Evolutionary conservation across 192 early-diverging fungal species (phyloP).

Genomic region (Podila epicladia): DNA sequence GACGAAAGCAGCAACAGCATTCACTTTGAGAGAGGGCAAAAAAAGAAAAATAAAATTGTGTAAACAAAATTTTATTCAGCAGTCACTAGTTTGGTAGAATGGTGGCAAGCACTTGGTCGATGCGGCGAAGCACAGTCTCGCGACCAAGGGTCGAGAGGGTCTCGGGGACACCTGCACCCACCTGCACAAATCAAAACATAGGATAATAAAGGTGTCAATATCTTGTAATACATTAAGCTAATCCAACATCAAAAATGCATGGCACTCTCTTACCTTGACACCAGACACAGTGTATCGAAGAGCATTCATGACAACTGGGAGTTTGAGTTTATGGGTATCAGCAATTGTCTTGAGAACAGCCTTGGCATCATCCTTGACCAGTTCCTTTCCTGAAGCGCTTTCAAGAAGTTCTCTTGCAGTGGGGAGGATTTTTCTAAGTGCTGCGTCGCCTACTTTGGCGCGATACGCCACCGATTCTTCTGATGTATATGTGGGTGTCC

Average conservation of each 20-base stretch:
- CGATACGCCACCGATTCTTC: constrained; percentile 52
- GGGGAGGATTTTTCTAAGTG: constrained; percentile 31
- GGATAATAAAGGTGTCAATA: neutral
- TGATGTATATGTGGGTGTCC: constrained; percentile 56
- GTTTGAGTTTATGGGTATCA: constrained; percentile 48
- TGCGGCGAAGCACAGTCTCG: constrained; percentile 41
- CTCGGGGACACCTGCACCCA: constrained; percentile 66
- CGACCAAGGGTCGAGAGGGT: constrained; percentile 61
- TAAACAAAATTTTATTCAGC: constrained; percentile 5
- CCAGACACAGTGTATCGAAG: constrained; percentile 75
- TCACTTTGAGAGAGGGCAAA: neutral
- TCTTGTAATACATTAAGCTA: too few relatives aligned
- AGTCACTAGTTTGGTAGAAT: constrained; percentile 1
- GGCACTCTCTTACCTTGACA: constrained; percentile 36
- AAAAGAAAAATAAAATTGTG: constrained; percentile 29
- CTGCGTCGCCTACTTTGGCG: constrained; percentile 45
- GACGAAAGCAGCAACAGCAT: neutral
- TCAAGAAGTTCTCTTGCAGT: constrained; percentile 10
- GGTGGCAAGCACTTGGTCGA: constrained; percentile 18
- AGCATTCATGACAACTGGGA: constrained; percentile 69
- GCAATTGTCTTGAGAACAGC: constrained; percentile 46
- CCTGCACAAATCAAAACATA: constrained; percentile 16
- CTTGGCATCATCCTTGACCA: constrained; percentile 39
- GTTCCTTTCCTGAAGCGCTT: constrained; percentile 13
- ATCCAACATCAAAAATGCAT: neutral